Evolutionary conservation across 352 stramenopile genomes (phyloP).

Genomic region (Phytophthora cryptogea): DNA sequence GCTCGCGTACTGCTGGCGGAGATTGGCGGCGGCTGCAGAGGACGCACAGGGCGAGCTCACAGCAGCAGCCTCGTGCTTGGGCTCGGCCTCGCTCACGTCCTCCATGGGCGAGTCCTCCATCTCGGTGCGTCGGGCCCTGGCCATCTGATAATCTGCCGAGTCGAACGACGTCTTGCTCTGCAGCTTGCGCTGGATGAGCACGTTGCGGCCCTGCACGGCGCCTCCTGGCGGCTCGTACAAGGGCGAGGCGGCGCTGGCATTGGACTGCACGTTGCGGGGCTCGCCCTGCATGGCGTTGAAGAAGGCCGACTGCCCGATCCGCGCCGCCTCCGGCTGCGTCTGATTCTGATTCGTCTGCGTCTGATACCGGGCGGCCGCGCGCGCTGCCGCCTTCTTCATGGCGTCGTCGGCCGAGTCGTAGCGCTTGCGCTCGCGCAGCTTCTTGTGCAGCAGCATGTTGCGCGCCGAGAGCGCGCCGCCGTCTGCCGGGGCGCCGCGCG

Average conservation of each 20-base stretch:
- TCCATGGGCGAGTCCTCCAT: constrained; percentile 41
- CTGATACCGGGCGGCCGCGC: constrained; percentile 21
- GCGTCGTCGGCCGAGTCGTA: constrained; percentile 88
- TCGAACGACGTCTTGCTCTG: constrained; percentile 74
- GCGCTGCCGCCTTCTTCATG: constrained; percentile 56
- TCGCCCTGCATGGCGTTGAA: constrained; percentile 46
- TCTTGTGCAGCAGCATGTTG: constrained; percentile 79
- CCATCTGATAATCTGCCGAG: constrained; percentile 79
- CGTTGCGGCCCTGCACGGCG: constrained; percentile 57
- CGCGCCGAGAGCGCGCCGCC: constrained; percentile 65
- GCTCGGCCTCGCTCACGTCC: constrained; percentile 19
- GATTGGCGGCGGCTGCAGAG: constrained; percentile 10
- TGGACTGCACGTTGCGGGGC: constrained; percentile 29
- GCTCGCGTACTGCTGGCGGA: constrained; percentile 39
- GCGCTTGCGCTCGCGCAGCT: constrained; percentile 74
- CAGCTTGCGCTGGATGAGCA: constrained; percentile 76
- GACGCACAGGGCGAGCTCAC: constrained; percentile 59
- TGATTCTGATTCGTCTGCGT: not conserved
- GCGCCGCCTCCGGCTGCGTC: constrained; percentile 14
- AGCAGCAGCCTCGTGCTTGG: not conserved
- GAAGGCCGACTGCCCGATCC: constrained; percentile 48
- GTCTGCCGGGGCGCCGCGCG: constrained; percentile 24
- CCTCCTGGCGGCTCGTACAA: constrained; percentile 30
- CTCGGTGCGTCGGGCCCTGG: constrained; percentile 24
- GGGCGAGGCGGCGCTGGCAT: not conserved